These are phyloP conservation scores for Lipomyces sp. DNA, from an alignment of 805 yeast species.

Conservation along the genomic window DNA sequence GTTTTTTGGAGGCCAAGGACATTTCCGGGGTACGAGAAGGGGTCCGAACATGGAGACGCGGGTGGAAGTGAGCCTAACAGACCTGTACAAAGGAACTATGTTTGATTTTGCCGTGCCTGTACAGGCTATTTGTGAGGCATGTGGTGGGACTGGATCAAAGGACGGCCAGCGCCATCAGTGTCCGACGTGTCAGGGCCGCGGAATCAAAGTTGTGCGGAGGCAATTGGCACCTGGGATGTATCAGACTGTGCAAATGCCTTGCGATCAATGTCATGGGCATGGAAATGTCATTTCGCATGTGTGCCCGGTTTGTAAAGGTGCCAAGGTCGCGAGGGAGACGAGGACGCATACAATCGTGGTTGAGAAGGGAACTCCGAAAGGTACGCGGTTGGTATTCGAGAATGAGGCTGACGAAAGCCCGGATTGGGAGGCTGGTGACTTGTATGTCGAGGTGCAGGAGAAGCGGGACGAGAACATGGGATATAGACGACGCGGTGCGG, in stretches of 20 bases:
- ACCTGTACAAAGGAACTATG: constrained; percentile 72
- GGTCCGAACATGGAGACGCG: constrained; percentile 68
- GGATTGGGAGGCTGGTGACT: constrained; percentile 80
- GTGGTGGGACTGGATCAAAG: constrained; percentile 84
- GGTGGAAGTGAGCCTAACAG: constrained; percentile 62
- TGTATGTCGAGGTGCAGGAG: constrained; percentile 67
- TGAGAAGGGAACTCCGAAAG: constrained; percentile 71
- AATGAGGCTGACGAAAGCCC: constrained; percentile 89
- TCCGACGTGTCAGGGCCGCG: constrained; percentile 73
- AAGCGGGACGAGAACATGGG: constrained; percentile 61
- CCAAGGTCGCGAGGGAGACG: constrained; percentile 59
- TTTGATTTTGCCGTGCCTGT: constrained; percentile 65
- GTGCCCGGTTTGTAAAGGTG: constrained; percentile 75
- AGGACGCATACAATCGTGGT: constrained; percentile 66
- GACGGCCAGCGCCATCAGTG: constrained; percentile 76
- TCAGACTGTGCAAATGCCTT: constrained; percentile 78
- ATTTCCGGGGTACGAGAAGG: constrained; percentile 50
- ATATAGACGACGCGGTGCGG: constrained; percentile 75
- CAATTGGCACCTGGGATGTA: constrained; percentile 91
- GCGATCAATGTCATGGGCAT: constrained; percentile 79
- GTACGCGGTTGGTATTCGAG: constrained; percentile 58
- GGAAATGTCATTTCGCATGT: constrained; percentile 69
- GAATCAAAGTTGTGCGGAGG: constrained; percentile 64
- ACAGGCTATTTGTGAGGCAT: constrained; percentile 74
- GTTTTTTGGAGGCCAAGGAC: constrained; percentile 57